Evolutionary conservation across 2,329 filamentous ascomycete genomes (phyloP), one percentile per base, ranked within the genome.

Genomic region (Fusarium sp.): DNA sequence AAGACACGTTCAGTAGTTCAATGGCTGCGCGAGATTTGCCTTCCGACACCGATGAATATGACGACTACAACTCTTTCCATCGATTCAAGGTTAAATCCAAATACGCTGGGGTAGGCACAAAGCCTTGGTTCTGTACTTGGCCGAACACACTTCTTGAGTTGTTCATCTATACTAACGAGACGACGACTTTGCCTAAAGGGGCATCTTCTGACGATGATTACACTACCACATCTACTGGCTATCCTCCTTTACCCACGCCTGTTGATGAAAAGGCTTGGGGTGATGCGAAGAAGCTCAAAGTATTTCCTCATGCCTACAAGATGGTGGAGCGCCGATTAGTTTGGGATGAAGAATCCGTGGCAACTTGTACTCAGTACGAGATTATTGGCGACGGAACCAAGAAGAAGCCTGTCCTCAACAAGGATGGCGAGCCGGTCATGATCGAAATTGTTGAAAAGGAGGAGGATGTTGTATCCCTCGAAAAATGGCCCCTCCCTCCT

Each of bases 101-200:
- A 4, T 74, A 75, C 13, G 79, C 79, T 1, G 73, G 80, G 59
- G 74, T 75, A 0, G 86, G 86, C 13, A 85, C 88, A 45, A 83
- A 78, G 58, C 83, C 84, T 2, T 89, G 87, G 87, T 80, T 88
- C 21, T 89, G 87, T 72, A 83, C 79, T 3, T 89, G 87, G 86
- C 84, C 85, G 4, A 79, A 82, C 27, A 87, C 85, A 1, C 78
- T 81, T 4, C 77, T 88, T 7, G 85, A 88, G 50, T 75, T 87
- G 5, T 87, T 87, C 67, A 84, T 89, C 39, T 89, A 87, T 64
- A 80, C 85, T 2, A 76, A 78, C 23, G 84, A 87, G 67, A 86
- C 84, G 68, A 81, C 79, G 52, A 85, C 81, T 66, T 74, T 10
- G 29, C 75, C 10, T 43, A 55, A 6, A 49, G 10, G 66, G 42